phyloP scores from a whole-genome alignment of 352 stramenopile species.

The Pythium sukuiense region DNA sequence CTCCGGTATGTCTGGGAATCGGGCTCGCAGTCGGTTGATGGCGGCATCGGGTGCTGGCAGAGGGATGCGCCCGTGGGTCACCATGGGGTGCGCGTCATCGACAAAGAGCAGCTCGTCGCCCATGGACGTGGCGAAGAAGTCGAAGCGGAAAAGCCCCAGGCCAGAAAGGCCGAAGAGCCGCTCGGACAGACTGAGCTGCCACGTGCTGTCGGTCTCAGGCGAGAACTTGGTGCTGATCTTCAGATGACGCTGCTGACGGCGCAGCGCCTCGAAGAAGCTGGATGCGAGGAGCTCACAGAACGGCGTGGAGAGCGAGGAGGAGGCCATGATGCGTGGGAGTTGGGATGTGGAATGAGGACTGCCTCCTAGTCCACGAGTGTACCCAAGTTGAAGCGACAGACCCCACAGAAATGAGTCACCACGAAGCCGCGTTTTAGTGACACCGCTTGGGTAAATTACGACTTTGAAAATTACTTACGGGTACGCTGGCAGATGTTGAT shows the following conservation, averaged over 20 bases:
- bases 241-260: constrained; percentile 22
- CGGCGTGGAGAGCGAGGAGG: constrained; percentile 5
- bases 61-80: constrained; percentile 12
- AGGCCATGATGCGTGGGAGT: not conserved
- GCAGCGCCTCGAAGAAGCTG: constrained; percentile 25
- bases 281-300: constrained; percentile 19
- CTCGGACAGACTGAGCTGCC: constrained; percentile 21
- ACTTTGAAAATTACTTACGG: too few species aligned
- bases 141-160: constrained; percentile 22
- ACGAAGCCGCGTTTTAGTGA: constrained; percentile 8
- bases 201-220: constrained; percentile 11
- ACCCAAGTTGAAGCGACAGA: constrained; percentile 11
- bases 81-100: constrained; percentile 22
- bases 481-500: not conserved
- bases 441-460: not conserved
- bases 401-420: constrained; percentile 9
- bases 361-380: not conserved
- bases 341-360: not conserved
- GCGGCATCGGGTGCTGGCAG: constrained; percentile 7
- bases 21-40: constrained; percentile 10
- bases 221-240: constrained; percentile 18
- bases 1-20: constrained; percentile 19
- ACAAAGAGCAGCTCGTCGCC: constrained; percentile 18
- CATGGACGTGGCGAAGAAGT: constrained; percentile 23
- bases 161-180: constrained; percentile 22